Percentiles rank a stretch among this genome's conserved stretches.
These are phyloP conservation scores for Helotiales sp. DNA, from an alignment of 2,329 filamentous ascomycete genomes.

Conservation along the genomic window DNA sequence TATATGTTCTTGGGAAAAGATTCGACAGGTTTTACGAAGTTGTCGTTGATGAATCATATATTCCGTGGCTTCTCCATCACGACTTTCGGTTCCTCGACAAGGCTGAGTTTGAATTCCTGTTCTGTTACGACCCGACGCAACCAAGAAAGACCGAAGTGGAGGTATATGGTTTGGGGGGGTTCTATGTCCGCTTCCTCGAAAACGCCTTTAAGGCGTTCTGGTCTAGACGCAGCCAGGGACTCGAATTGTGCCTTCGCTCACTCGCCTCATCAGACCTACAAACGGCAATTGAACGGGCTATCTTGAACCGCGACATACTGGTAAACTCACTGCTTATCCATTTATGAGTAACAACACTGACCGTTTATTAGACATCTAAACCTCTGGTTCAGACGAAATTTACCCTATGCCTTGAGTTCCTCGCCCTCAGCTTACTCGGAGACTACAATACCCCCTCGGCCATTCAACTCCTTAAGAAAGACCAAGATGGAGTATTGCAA, in stretches of 20 bases:
- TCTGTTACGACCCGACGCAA: constrained; percentile 7
- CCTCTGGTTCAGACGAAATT: constrained; percentile 10
- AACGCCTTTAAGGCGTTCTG: constrained; percentile 20
- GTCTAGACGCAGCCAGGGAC: constrained; percentile 11
- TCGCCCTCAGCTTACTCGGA: constrained; percentile 1
- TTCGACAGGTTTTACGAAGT: constrained; percentile 13
- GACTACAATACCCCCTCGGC: constrained; percentile 11
- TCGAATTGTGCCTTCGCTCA: constrained; percentile 10
- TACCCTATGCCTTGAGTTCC: constrained; percentile 12
- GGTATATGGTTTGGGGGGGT: constrained; percentile 9
- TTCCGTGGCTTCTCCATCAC: constrained; percentile 18
- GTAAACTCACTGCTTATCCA: constrained; percentile 10
- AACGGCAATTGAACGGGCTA: constrained; percentile 15
- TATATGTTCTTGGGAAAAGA: constrained; percentile 19
- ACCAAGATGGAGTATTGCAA: constrained; percentile 15
- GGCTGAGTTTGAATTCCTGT: constrained; percentile 12
- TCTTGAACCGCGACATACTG: constrained; percentile 13
- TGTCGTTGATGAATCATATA: constrained; percentile 16
- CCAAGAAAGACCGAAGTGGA: constrained; percentile 14
- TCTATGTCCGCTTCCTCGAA: constrained; percentile 14
- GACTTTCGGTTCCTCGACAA: constrained; percentile 13
- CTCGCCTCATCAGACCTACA: background rate
- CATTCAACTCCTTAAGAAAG: constrained; percentile 14
- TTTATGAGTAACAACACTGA: background rate
- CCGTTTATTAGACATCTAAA: constrained; percentile 6